A percentile compares a stretch with the other conserved stretches of the same genome.
Evolutionary conservation across 1,139 yeast species (phyloP).

Genomic region (Arxiozyma bovina): DNA sequence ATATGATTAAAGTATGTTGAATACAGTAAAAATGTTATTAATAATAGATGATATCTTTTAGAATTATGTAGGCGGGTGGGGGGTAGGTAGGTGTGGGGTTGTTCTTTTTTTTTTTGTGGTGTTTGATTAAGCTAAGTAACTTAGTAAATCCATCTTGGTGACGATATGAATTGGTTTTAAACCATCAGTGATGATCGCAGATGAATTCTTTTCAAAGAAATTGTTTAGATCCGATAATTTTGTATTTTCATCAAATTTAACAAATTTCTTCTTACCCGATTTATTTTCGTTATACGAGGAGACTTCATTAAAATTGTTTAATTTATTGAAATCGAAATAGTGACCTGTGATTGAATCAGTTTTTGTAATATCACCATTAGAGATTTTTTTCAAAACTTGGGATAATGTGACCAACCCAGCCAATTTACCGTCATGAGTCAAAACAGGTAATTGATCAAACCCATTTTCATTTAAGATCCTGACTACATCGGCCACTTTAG

Average conservation of each 20-base stretch:
- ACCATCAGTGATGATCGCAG: conserved; percentile 76
- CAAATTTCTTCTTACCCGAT: conserved; percentile 59
- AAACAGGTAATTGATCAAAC: conserved; percentile 80
- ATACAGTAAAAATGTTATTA: not conserved
- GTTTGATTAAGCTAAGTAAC: conserved; percentile 38
- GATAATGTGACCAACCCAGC: conserved; percentile 75
- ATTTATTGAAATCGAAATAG: conserved; percentile 66
- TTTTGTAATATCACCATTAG: conserved; percentile 52
- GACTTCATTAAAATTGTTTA: conserved; percentile 53
- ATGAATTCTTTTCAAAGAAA: conserved; percentile 80
- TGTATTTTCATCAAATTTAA: conserved; percentile 60
- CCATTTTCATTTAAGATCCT: conserved; percentile 67
- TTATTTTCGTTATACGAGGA: conserved; percentile 58
- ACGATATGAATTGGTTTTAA: conserved; percentile 76
- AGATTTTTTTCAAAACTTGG: conserved; percentile 57
- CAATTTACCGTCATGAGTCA: conserved; percentile 51
- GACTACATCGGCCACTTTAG: conserved; percentile 58
- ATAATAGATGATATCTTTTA: not conserved
- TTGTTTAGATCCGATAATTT: conserved; percentile 61
- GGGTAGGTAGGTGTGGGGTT: no score
- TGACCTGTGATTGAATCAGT: conserved; percentile 54
- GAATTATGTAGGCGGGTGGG: no score
- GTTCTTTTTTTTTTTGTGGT: not conserved
- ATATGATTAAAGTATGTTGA: conserved; percentile 2
- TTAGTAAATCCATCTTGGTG: conserved; percentile 76